Base-by-base conservation (phyloP, 139 green algal species). In the Trebouxia sp. region DNA sequence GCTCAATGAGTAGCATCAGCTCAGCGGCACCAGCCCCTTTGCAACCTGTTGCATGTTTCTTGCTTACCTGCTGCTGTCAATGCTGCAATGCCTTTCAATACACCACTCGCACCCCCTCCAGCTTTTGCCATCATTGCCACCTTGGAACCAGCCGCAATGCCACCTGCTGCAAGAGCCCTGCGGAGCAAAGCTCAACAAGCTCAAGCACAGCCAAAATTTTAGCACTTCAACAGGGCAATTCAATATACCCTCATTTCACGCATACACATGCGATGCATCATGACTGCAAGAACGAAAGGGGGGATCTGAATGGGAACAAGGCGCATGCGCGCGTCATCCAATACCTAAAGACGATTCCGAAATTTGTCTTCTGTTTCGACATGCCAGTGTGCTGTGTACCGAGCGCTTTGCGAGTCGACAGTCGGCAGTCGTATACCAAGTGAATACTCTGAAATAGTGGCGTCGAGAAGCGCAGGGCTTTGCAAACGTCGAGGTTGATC, bases 51-150 rank as follows among this genome's bases (percentile, higher is more conserved):
- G n/a, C n/a, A n/a, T n/a, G n/a, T n/a, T n/a, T n/a, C n/a, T n/a
- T n/a, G n/a, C 0, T 79, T 39, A 79, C 72, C 72, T 79, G 72
- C 72, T 3, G 72, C 72, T 35, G 72, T 55, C 47, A 79, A 62
- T 35, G 72, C 72, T 48, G 28, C 72, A 47, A 65, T 55, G 35
- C 72, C 72, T 28, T 79, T 79, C 6, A 55, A 22, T n/a, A 79
- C 32, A 28, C 45, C 45, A 17, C 72, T 41, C 30, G 48, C 41
- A 51, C 67, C 72, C 32, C 72, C 47, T 22, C 45, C 72, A 62
- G 45, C 72, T 45, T 79, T 79, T 30, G 45, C 43, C 43, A 79
- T 65, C 45, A 65, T 43, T 32, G 72, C 72, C 17, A 62, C n/a
- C 43, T 79, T 79, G 8, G 72, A 79, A 10, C 45, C 72, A 15